These are phyloP conservation scores for Trypanosoma theileri DNA, from an alignment of 208 protist species.

Conservation along the genomic window DNA sequence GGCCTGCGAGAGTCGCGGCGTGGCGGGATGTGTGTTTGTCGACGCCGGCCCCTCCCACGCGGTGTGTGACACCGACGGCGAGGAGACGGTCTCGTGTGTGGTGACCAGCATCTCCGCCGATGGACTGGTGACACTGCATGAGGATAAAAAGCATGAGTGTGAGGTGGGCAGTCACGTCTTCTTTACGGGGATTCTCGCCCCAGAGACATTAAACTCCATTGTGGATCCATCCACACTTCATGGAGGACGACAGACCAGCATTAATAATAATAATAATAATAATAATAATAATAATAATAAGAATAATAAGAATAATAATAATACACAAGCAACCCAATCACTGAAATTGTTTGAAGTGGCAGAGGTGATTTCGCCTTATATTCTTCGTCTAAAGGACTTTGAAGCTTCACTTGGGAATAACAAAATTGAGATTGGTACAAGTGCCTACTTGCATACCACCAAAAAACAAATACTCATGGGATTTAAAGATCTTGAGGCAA, in stretches of 20 bases:
- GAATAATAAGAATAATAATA: no score
- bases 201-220: constrained; percentile 47
- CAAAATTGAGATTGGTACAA: constrained; percentile 47
- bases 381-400: constrained; percentile 59
- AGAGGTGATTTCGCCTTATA: constrained; percentile 71
- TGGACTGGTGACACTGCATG: constrained; percentile 79
- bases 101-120: constrained; percentile 71
- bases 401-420: constrained; percentile 9
- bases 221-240: constrained; percentile 23
- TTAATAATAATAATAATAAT: not conserved
- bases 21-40: constrained; percentile 82
- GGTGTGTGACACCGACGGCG: constrained; percentile 82
- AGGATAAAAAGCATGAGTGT: constrained; percentile 88
- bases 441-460: constrained; percentile 90
- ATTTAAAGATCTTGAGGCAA: constrained; percentile 60
- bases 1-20: constrained; percentile 77
- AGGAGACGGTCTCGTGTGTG: constrained; percentile 80
- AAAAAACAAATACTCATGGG: constrained; percentile 65
- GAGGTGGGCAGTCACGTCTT: constrained; percentile 80
- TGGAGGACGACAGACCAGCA: not conserved
- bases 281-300: no score
- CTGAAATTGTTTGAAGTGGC: constrained; percentile 68
- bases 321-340: not conserved
- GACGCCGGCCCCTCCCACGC: constrained; percentile 65
- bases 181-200: constrained; percentile 65